A percentile compares a stretch with the other conserved stretches of the same genome.
phyloP scores from a whole-genome alignment of 371 early-diverging fungal genomes.

The Mortierella sp. region DNA sequence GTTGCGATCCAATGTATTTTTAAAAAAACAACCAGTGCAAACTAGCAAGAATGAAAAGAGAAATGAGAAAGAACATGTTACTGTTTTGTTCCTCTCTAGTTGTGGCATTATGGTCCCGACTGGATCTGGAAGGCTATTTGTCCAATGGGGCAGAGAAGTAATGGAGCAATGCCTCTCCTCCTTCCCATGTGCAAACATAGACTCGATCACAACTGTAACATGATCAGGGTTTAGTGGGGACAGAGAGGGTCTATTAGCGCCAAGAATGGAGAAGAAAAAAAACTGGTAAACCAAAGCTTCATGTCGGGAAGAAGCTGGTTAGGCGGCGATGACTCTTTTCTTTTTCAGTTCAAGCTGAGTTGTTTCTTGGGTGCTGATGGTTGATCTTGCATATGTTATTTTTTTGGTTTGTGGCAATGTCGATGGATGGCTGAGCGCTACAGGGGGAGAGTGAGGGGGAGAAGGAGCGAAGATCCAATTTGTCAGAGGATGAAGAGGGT shows the following conservation, averaged over 20 bases:
- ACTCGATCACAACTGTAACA: slow-evolving; percentile 8
- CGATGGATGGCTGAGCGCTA: neutral
- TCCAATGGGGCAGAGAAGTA: neutral
- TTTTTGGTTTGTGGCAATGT: too few species aligned
- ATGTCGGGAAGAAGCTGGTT: neutral
- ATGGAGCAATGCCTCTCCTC: neutral
- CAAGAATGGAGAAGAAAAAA: neutral
- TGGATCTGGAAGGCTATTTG: neutral
- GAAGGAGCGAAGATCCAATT: neutral
- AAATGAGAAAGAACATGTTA: neutral
- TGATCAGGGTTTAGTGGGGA: slow-evolving; percentile 6
- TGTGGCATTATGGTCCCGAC: slow-evolving; percentile 1
- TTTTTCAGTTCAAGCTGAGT: too few species aligned
- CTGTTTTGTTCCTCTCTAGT: neutral
- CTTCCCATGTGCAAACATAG: neutral
- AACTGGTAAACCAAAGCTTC: slow-evolving; percentile 15
- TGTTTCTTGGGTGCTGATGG: too few species aligned
- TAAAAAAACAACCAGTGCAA: neutral
- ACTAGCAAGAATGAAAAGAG: neutral
- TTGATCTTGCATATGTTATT: too few species aligned
- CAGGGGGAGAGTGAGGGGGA: too few species aligned
- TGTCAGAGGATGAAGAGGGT: neutral
- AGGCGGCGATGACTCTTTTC: neutral
- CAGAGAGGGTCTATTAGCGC: neutral
- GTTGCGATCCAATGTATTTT: neutral